Evolutionary conservation across 2,329 filamentous ascomycete species (phyloP).

Genomic region (Emmonsia crescens): DNA sequence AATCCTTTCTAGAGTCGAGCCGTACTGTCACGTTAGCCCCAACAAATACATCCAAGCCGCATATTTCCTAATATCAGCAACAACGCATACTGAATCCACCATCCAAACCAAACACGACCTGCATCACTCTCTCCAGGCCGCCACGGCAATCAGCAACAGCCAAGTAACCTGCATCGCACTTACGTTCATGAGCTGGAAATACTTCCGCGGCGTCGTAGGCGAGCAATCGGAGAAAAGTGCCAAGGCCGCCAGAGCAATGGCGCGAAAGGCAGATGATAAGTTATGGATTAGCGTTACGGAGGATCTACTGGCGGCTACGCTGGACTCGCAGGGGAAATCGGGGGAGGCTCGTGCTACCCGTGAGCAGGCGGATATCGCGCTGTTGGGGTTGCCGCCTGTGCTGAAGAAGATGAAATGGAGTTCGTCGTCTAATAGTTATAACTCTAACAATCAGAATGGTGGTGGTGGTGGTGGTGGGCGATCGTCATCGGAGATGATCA

Average conservation of each 20-base stretch:
- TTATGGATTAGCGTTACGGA: constrained; percentile 73
- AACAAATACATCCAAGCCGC: constrained; percentile 68
- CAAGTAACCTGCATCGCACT: constrained; percentile 75
- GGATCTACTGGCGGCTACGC: constrained; percentile 64
- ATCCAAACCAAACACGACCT: constrained; percentile 71
- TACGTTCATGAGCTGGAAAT: constrained; percentile 70
- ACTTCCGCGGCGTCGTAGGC: constrained; percentile 74
- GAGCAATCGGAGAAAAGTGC: constrained; percentile 70
- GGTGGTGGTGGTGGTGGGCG: constrained; percentile 1
- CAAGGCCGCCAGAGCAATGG: constrained; percentile 56
- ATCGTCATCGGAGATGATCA: constrained; percentile 3
- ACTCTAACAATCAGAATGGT: neutral
- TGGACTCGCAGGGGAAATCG: constrained; percentile 59
- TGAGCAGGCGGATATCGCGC: constrained; percentile 35
- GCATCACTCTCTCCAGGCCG: constrained; percentile 58
- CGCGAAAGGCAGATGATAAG: constrained; percentile 57
- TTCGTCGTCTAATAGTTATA: neutral
- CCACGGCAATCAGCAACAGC: constrained; percentile 59
- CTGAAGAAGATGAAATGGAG: constrained; percentile 20
- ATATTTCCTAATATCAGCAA: constrained; percentile 64
- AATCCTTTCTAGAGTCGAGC: constrained; percentile 55
- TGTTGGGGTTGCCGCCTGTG: constrained; percentile 27
- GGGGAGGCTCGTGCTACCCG: constrained; percentile 39
- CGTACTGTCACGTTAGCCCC: constrained; percentile 56
- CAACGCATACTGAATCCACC: constrained; percentile 55